Base-by-base conservation (phyloP, 108 stramenopile genomes). In the Pseudonitzschia multistriata region DNA sequence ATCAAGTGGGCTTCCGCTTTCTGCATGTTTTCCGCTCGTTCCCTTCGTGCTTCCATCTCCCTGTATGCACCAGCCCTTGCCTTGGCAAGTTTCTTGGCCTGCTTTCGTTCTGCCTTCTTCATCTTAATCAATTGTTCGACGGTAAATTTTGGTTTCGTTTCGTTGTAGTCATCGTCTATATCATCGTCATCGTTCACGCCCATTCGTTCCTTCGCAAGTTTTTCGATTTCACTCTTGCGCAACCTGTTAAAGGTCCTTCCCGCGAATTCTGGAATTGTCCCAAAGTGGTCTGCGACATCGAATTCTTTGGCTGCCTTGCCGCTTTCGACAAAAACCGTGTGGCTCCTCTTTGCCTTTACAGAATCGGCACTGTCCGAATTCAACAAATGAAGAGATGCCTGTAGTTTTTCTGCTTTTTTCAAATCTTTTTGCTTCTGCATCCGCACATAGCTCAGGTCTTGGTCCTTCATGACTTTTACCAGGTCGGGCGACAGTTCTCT, bases 401-500 rank as follows among this genome's bases (percentile, higher is more conserved):
- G 87, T 77, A 96, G 62, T 68, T 68, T 71, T 68, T 88, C 96
- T 30, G 86, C 77, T 83, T 90, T 90, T 72, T 86, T 86, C 33
- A 31, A 63, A 73, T 94, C 93, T 77, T 86, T 88, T 66, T 83
- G 63, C 39, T 78, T 70, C 70, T 95, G 87, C 88, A 91, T 87
- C 33, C 83, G 74, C 15, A 98, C 68, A 79, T 98, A 99, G 13
- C 78, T 87, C 71, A 98, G 66, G 85, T 99, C 98, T 83, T 99
- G 97, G 69, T 91, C 93, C 77, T 98, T 98, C 88, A 99, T 90
- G 57, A 97, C 52, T 37, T 81, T 74, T 3, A 95, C 74, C 45
- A 88, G 79, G 47, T 90, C 92, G 5, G 76, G 66, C 11, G 80
- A 88, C 29, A 95, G 19, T 13, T 68, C 70, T 54, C 86, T 66